Evolutionary conservation across 768 basidiomycete species (phyloP).

Genomic region (Calocera cornea): DNA sequence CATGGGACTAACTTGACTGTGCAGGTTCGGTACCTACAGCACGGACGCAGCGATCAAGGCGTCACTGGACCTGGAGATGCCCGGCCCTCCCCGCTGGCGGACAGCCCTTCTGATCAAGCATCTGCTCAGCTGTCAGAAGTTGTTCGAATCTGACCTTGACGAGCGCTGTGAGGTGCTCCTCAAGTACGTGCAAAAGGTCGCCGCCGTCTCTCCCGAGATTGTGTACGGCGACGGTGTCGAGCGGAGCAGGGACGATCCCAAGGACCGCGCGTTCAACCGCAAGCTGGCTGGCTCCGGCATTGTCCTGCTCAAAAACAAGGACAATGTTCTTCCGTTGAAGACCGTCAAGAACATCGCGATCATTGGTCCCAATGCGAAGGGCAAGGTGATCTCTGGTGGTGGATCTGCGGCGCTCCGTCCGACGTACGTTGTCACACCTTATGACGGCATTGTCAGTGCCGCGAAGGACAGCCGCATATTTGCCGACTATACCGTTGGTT

Average conservation of each 20-base stretch:
- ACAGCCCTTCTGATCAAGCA: slow-evolving; percentile 10
- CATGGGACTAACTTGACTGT: neutral
- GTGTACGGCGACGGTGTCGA: slow-evolving; percentile 58
- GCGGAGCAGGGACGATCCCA: slow-evolving; percentile 41
- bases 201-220: slow-evolving; percentile 49
- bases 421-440: slow-evolving; percentile 51
- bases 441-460: slow-evolving; percentile 40
- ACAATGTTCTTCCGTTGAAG: slow-evolving; percentile 41
- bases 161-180: slow-evolving; percentile 52
- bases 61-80: slow-evolving; percentile 54
- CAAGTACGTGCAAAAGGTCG: slow-evolving; percentile 53
- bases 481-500: slow-evolving; percentile 47
- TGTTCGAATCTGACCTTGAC: slow-evolving; percentile 38
- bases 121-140: slow-evolving; percentile 4
- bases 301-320: slow-evolving; percentile 53
- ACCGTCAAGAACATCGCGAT: slow-evolving; percentile 40
- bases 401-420: slow-evolving; percentile 56
- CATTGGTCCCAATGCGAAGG: slow-evolving; percentile 57
- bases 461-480: slow-evolving; percentile 36
- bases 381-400: slow-evolving; percentile 55
- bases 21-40: slow-evolving; percentile 34
- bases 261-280: slow-evolving; percentile 45
- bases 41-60: slow-evolving; percentile 39
- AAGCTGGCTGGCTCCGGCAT: slow-evolving; percentile 47
- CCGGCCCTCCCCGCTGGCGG: slow-evolving; percentile 26